A percentile compares a stretch with the other conserved stretches of the same genome.
These are phyloP conservation scores for Xylariaceae sp. DNA, from an alignment of 2,329 filamentous ascomycete species.

Conservation along the genomic window DNA sequence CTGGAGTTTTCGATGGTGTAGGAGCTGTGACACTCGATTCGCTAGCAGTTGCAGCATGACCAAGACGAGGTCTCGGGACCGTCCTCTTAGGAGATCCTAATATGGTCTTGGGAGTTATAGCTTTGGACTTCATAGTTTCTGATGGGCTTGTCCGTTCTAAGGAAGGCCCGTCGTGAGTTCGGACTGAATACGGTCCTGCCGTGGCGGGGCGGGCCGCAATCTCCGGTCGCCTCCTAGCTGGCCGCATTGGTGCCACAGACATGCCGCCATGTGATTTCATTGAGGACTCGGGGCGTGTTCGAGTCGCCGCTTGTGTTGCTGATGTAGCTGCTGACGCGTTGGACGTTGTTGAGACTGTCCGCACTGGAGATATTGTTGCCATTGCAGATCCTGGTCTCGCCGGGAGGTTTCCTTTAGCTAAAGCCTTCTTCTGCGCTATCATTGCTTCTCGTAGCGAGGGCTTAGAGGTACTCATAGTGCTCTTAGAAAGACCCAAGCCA, in stretches of 20 bases:
- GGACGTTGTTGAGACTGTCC: conserved; percentile 49
- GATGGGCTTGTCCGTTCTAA: conserved; percentile 54
- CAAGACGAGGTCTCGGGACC: conserved; percentile 53
- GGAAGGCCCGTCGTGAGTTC: conserved; percentile 55
- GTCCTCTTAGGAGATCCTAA: conserved; percentile 61
- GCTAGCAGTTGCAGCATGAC: conserved; percentile 57
- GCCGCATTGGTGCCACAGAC: conserved; percentile 69
- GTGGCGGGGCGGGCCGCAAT: conserved; percentile 66
- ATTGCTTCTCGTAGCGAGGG: conserved; percentile 82
- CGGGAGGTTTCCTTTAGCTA: conserved; percentile 60
- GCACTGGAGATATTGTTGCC: conserved; percentile 64
- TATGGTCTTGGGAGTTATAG: conserved; percentile 57
- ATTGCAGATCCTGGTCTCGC: conserved; percentile 68
- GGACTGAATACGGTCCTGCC: conserved; percentile 69
- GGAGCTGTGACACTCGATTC: conserved; percentile 58
- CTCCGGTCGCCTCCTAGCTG: conserved; percentile 64
- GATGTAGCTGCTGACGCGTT: conserved; percentile 43
- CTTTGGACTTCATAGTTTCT: conserved; percentile 54
- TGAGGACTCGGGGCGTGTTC: conserved; percentile 51
- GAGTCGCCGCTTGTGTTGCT: conserved; percentile 44
- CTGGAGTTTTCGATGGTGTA: conserved; percentile 50
- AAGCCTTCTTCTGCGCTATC: conserved; percentile 77
- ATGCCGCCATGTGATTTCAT: conserved; percentile 62
- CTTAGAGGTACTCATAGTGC: conserved; percentile 63
- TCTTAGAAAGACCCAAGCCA: conserved; percentile 67